These are phyloP conservation scores for Candida peoriensis DNA, from an alignment of 805 yeast species.

Conservation along the genomic window DNA sequence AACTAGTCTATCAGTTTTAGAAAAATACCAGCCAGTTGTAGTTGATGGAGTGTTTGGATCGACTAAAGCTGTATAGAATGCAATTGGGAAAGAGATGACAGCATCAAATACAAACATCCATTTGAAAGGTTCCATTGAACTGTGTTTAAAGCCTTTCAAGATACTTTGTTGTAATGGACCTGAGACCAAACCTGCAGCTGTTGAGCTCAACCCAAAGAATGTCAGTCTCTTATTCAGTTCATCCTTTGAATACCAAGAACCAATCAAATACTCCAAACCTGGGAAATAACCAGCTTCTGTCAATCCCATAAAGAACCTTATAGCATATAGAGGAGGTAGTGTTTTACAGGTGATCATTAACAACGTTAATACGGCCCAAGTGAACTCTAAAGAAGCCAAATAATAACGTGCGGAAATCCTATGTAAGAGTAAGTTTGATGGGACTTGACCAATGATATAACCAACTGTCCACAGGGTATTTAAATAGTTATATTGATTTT, in stretches of 20 bases:
- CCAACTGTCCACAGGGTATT: conserved; percentile 43
- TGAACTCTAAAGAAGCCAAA: conserved; percentile 37
- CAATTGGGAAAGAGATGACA: conserved; percentile 36
- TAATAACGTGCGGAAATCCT: conserved; percentile 37
- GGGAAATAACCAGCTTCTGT: conserved; percentile 43
- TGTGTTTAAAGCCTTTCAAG: conserved; percentile 15
- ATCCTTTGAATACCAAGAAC: conserved; percentile 30
- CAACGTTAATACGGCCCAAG: conserved; percentile 38
- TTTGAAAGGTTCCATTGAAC: conserved; percentile 31
- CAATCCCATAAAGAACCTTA: conserved; percentile 35
- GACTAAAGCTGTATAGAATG: conserved; percentile 34
- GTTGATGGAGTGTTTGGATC: conserved; percentile 26
- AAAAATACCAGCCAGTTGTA: conserved; percentile 35
- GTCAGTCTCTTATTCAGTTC: conserved; percentile 31
- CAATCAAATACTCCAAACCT: conserved; percentile 38
- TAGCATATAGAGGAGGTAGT: conserved; percentile 23
- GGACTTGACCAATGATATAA: conserved; percentile 44
- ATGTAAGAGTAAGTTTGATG: conserved; percentile 37
- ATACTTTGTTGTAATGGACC: conserved; percentile 34
- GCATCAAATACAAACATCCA: conserved; percentile 44
- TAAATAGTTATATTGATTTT: conserved; percentile 40
- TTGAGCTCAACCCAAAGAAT: conserved; percentile 28
- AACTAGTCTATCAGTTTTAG: conserved; percentile 35
- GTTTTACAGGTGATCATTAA: conserved; percentile 24
- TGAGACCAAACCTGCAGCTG: conserved; percentile 21